These are phyloP conservation scores for Coelastrella sp. DNA, from an alignment of 139 green algal species.

Conservation along the genomic window DNA sequence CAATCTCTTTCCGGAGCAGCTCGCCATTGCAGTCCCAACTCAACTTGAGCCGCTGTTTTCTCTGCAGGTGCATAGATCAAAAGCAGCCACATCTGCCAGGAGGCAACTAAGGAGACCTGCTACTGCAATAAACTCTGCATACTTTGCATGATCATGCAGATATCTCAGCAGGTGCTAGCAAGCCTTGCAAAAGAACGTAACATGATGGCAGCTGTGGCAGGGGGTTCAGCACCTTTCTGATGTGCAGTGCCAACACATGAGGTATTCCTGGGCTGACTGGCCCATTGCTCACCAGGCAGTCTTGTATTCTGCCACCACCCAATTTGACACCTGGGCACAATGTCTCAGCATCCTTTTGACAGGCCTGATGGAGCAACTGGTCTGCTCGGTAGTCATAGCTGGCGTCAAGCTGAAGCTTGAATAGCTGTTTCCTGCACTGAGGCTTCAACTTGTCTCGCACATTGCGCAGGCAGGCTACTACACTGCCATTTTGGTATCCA, in stretches of 20 bases:
- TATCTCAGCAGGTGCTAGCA: too few species aligned
- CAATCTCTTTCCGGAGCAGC: slow-evolving; percentile 86
- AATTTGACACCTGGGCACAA: slow-evolving; percentile 71
- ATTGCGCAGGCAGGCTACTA: slow-evolving; percentile 76
- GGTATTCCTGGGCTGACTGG: too few species aligned
- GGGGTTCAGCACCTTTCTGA: not conserved
- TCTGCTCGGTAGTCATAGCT: slow-evolving; percentile 62
- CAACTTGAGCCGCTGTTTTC: slow-evolving; percentile 49
- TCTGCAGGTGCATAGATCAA: not conserved
- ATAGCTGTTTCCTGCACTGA: slow-evolving; percentile 66
- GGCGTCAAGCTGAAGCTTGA: slow-evolving; percentile 53
- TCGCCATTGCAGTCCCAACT: slow-evolving; percentile 81
- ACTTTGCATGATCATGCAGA: too few species aligned
- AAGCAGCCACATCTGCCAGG: not conserved
- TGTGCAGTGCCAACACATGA: not conserved
- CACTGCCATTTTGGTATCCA: slow-evolving; percentile 61
- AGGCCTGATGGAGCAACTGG: slow-evolving; percentile 62
- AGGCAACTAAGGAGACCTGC: too few species aligned
- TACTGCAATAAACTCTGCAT: too few species aligned
- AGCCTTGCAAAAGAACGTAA: too few species aligned
- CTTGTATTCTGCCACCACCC: slow-evolving; percentile 74
- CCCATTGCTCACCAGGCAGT: slow-evolving; percentile 73
- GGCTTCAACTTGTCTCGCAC: slow-evolving; percentile 57
- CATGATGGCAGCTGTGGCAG: not conserved
- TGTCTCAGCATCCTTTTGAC: slow-evolving; percentile 59